Evolutionary conservation across 2,329 filamentous ascomycete genomes (phyloP).

Genomic region (Fusarium pininemorale): DNA sequence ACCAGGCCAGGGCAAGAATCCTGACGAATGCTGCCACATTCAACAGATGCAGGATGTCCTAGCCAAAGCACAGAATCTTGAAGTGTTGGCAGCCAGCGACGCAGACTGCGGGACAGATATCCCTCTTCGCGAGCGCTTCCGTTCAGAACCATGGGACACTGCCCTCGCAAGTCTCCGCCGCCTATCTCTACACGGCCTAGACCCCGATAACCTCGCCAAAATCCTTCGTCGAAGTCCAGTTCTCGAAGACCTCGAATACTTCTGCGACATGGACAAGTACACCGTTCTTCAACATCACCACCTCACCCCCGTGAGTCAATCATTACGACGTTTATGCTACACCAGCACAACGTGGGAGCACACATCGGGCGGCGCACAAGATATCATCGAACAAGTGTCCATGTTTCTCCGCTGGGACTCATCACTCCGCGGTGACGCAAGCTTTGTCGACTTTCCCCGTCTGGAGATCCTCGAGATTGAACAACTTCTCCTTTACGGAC

Average conservation of each 20-base stretch:
- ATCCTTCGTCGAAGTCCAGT: constrained; percentile 39
- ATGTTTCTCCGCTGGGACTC: constrained; percentile 39
- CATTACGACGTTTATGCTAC: constrained; percentile 39
- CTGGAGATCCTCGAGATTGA: constrained; percentile 42
- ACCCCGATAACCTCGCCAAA: constrained; percentile 40
- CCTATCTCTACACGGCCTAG: constrained; percentile 40
- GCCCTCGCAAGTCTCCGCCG: constrained; percentile 37
- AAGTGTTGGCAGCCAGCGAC: constrained; percentile 38
- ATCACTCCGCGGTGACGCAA: constrained; percentile 37
- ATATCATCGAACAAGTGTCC: constrained; percentile 39
- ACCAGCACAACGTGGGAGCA: constrained; percentile 41
- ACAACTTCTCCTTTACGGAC: constrained; percentile 41
- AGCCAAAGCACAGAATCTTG: constrained; percentile 40
- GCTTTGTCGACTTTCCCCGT: constrained; percentile 39
- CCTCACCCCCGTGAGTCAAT: constrained; percentile 24
- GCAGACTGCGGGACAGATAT: constrained; percentile 41
- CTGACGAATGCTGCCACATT: constrained; percentile 42
- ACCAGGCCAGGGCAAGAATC: constrained; percentile 36
- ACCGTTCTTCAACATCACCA: constrained; percentile 39
- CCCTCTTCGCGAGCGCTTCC: constrained; percentile 38
- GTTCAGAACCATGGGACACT: constrained; percentile 39
- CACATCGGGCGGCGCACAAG: constrained; percentile 32
- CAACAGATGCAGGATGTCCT: constrained; percentile 43
- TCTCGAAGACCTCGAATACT: constrained; percentile 41
- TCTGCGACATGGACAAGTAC: constrained; percentile 44